Evolutionary conservation across 2,329 filamentous ascomycete species (phyloP).

Genomic region (Alternaria dauci): DNA sequence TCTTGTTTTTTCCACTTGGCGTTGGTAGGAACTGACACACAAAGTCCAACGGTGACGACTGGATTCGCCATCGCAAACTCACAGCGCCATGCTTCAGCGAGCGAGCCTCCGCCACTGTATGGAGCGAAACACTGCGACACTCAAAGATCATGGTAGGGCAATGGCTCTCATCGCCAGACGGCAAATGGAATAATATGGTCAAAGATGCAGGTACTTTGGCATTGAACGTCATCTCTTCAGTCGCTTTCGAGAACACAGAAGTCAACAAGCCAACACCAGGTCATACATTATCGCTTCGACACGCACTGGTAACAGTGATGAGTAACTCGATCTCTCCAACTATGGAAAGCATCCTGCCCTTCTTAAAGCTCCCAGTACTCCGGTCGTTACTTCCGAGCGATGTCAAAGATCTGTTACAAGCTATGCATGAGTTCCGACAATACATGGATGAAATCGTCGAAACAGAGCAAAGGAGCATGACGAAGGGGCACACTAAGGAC

Average conservation of each 20-base stretch:
- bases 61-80: conserved; percentile 56
- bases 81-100: conserved; percentile 57
- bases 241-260: conserved; percentile 45
- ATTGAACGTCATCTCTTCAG: conserved; percentile 51
- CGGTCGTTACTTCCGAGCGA: conserved; percentile 28
- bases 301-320: conserved; percentile 39
- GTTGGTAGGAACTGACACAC: background rate
- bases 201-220: conserved; percentile 49
- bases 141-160: conserved; percentile 46
- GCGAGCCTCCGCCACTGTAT: conserved; percentile 56
- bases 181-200: conserved; percentile 29
- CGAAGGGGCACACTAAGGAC: conserved; percentile 22
- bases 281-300: conserved; percentile 25
- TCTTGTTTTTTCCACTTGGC: too few species aligned
- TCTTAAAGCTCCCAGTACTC: conserved; percentile 11
- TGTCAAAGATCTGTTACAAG: conserved; percentile 26
- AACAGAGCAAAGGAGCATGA: background rate
- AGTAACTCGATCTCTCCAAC: conserved; percentile 34
- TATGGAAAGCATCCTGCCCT: conserved; percentile 19
- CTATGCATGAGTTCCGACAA: conserved; percentile 25
- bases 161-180: conserved; percentile 36
- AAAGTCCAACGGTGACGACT: conserved; percentile 13
- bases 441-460: conserved; percentile 27
- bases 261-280: conserved; percentile 24
- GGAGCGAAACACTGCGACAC: conserved; percentile 67